Base-by-base conservation (phyloP, 345 rosid genomes). In the Ceriops zippeliana region DNA sequence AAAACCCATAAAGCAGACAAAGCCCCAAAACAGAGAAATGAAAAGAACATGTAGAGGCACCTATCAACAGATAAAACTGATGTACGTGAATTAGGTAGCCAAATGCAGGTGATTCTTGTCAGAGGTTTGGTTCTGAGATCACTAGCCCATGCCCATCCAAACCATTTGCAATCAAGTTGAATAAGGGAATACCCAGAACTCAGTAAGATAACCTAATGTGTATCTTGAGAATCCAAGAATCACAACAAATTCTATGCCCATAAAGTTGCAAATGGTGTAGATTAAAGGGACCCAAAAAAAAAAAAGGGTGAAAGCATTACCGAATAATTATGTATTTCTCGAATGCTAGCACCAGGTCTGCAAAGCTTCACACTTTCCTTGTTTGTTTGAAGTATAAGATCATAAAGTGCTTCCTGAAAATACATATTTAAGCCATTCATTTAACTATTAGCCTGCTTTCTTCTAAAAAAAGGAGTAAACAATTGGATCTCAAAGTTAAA, bases 371-470 rank as follows among this genome's bases (percentile, higher is more conserved):
- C 67, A 65, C 89, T 88, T 72, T 83, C 91, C 78, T 88, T 88
- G 79, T 91, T 95, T 70, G 98, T 87, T 85, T 79, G 81, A 65
- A 91, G 90, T 72, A 95, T 82, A 70, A 91, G 96, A 83, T 85
- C 88, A 76, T 91, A 95, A 58, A 95, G 80, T 79, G 83, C 98
- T 66, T 79, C 87, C 99, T 95, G 95, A 34, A 73, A 60, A 66
- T 38, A 57, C 17, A 52, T 9, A 53, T 52, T 31, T 28, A 62
- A 7, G 66, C 42, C 51, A 67, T 78, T 67, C 24, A 47, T 68
- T 63, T 8, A 42, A 53, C 22, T 20, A 7, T 10, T 54, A 2
- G n/a, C 28, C 46, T n/a, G 58, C 26, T n/a, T 38, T 28, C 0
- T 31, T 61, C 15, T 21, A 21, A 30, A 8, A 9, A 10, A 49